Evolutionary conservation across 164 flowering plant genomes (phyloP), one percentile per base, ranked within the genome.

Genomic region (Platanus orientalis): DNA sequence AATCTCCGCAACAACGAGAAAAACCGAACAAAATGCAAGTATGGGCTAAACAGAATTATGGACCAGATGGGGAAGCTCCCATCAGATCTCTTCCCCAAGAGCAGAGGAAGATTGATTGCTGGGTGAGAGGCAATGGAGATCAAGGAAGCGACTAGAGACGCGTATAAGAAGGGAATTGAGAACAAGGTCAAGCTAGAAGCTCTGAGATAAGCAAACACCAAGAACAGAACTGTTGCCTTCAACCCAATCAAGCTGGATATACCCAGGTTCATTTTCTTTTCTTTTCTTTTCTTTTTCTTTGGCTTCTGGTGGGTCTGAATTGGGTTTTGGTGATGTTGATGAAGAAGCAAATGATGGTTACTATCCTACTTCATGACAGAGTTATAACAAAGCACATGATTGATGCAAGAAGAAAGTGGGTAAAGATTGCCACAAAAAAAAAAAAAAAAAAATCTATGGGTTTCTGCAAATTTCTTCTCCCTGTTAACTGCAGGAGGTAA

Each of bases 21-120:
- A 2, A 45, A 12, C 42, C 94, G 77, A 27, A 83, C 90, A 40
- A 85, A 87, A 34, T 59, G 76, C 54, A 87, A 64, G 64, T 69
- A 85, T 0, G 98, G 96, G 21, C 84, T 66, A 68, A 88, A 92
- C 51, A 88, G 54, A 53, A 90, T 58, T 2, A 65, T 3, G 1
- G 96, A 83, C 95, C 92, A 88, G 23, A 86, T 54, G 14, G 96
- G 93, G 32, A 92, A 80, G 29, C 50, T 69, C 47, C 98, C 98
- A 68, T 90, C 89, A 20, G 86, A 63, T 54, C 51, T 73, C 74
- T 92, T 92, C 10, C 93, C 91, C 71, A 92, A 34, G 54, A 92
- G 78, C 60, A 90, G 62, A 1, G 98, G 96, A n/a, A 88, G 86
- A 65, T 92, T 71, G 60, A 92, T 69, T 1, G 58, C 65, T 9